Conservation (phyloP, 176 grass and related monocot genomes). For the bread wheat (Triticum aestivum) region DNA sequence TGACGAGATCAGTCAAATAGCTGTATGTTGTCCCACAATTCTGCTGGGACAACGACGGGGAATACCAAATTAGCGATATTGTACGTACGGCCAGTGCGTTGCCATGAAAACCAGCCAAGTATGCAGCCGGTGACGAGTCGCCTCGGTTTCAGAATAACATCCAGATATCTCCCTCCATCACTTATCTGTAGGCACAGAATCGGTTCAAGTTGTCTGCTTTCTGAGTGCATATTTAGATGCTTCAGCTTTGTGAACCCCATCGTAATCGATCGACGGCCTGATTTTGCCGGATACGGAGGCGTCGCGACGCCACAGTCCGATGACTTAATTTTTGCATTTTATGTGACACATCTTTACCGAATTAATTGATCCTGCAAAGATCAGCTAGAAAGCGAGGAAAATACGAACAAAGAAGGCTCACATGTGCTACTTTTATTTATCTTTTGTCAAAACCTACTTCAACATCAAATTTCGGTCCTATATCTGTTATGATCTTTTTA, state of each 20-base stretch:
- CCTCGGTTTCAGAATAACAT: slow-evolving; percentile 45
- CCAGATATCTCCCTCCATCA: neutral
- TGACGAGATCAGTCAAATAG: neutral
- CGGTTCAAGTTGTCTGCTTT: slow-evolving; percentile 40
- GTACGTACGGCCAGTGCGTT: slow-evolving; percentile 24
- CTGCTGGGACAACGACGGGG: neutral
- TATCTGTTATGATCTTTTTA: too few relatives aligned
- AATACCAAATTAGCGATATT: neutral
- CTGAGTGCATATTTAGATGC: slow-evolving; percentile 26
- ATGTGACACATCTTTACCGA: neutral
- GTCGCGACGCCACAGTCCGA: slow-evolving; percentile 24
- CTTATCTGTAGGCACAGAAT: slow-evolving; percentile 41
- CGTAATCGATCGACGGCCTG: neutral
- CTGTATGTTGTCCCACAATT: neutral
- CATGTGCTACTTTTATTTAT: slow-evolving; percentile 23
- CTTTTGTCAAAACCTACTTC: too few relatives aligned
- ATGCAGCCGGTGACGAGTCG: slow-evolving; percentile 25
- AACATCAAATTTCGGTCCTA: too few relatives aligned
- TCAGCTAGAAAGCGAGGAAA: neutral
- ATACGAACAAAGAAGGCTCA: neutral
- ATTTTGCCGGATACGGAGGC: slow-evolving; percentile 38
- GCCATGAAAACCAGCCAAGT: slow-evolving; percentile 14
- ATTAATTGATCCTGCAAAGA: slow-evolving; percentile 10
- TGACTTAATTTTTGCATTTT: slow-evolving; percentile 34
- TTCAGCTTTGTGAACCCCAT: slow-evolving; percentile 30